Percentiles rank a stretch among this genome's conserved stretches.
Evolutionary conservation across 2,329 filamentous ascomycete species (phyloP).

Genomic region (Helotiales sp.): DNA sequence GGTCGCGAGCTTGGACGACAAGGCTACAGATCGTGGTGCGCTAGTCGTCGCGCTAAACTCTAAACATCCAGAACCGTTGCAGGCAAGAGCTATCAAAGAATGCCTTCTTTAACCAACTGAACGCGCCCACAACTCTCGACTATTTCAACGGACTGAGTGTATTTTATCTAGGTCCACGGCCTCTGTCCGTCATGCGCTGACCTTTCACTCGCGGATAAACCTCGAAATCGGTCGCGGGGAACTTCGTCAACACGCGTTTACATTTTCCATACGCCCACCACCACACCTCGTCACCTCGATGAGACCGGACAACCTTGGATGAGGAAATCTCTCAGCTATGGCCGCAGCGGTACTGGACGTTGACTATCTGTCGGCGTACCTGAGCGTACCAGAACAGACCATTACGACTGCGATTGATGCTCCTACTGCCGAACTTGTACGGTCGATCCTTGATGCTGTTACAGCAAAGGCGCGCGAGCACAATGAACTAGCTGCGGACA

Average conservation of each 20-base stretch:
- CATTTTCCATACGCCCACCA: background rate
- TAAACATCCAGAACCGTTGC: background rate
- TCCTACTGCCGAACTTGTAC: constrained; percentile 78
- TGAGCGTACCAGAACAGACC: constrained; percentile 65
- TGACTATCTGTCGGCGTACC: constrained; percentile 71
- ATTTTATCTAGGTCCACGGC: background rate
- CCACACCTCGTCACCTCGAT: constrained; percentile 7
- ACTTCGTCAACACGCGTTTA: constrained; percentile 11
- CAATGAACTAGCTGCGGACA: constrained; percentile 81
- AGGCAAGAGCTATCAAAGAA: constrained; percentile 4
- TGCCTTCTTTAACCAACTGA: background rate
- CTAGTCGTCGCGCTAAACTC: background rate
- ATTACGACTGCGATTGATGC: constrained; percentile 61
- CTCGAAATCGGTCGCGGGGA: background rate
- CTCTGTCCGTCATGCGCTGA: constrained; percentile 2
- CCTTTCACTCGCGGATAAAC: background rate
- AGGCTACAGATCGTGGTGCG: background rate
- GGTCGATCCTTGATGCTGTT: constrained; percentile 71
- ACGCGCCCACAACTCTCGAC: background rate
- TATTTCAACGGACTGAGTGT: background rate
- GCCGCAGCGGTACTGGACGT: constrained; percentile 64
- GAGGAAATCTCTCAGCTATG: constrained; percentile 45
- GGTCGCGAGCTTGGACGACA: background rate
- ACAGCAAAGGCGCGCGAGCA: constrained; percentile 78
- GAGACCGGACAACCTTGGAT: constrained; percentile 22